Base-by-base conservation (phyloP, 2,329 filamentous ascomycete species). In the Rhexocercosporidium sp. region DNA sequence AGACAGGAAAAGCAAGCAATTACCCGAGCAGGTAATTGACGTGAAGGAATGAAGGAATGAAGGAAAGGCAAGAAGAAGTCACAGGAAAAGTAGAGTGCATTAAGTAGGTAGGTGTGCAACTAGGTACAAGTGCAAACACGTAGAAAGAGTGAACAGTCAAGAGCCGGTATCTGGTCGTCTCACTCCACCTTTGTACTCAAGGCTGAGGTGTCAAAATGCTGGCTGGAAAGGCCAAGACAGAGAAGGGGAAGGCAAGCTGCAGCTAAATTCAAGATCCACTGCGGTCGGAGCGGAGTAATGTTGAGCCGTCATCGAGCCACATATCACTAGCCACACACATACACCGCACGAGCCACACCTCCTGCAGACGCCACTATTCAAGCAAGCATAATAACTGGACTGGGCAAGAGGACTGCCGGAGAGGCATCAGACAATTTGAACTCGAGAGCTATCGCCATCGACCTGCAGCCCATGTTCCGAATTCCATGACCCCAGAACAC, bases 261-360 rank as follows among this genome's bases (percentile, higher is more conserved):
- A 59, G 37, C 34, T 59, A 49, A 51, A 34, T 18, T 25, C 14
- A 20, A n/a, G 56, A 22, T 44, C n/a, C 37, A 59, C 39, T 39
- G n/a, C 9, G 44, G 12, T 47, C 44, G 44, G 44, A 47, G 18
- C 44, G 44, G 44, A 22, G n/a, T 11, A 12, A 47, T 3, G n/a
- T 47, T 22, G 9, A 3, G 8, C 44, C 44, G 18, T 7, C 1
- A 5, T 20, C n/a, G 11, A 37, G 34, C 34, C 34, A 37, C 34
- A 37, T 37, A 6, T 7, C 11, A 47, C 44, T 9, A 25, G 29
- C 31, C 53, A 37, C 67, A 70, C 73, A n/a, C n/a, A n/a, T 69
- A 69, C 68, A 67, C n/a, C 22, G 31, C 61, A 67, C 64, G 57
- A 72, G 71, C 71, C 70, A 73, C 68, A 69, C 20, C 47, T 69